A percentile compares a stretch with the other conserved stretches of the same genome.
Evolutionary conservation across 1,284 basidiomycete species (phyloP).

Genomic region (Malassezia caprae): DNA sequence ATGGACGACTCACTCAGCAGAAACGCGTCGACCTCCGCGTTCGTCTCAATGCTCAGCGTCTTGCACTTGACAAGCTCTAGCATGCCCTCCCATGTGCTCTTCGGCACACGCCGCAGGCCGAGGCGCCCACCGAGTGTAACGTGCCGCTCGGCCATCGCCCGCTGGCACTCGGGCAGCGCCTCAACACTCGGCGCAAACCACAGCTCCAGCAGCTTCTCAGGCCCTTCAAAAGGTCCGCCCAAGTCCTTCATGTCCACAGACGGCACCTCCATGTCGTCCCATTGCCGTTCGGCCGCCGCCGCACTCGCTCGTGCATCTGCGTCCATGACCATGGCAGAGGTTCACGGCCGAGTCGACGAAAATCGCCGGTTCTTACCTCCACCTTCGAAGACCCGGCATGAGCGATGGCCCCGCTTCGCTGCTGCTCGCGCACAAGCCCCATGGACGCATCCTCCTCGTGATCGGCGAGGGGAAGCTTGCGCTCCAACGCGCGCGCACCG

Average conservation of each 20-base stretch:
- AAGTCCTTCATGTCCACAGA: conserved; percentile 13
- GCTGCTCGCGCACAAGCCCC: conserved; percentile 14
- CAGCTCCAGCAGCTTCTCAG: conserved; percentile 94
- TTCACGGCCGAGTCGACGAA: not conserved
- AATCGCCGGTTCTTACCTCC: not conserved
- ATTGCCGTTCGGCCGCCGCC: conserved; percentile 12
- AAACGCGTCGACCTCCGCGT: conserved; percentile 84
- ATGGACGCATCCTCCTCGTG: conserved; percentile 5
- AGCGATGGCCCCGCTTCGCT: conserved; percentile 2
- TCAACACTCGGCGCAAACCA: conserved; percentile 68
- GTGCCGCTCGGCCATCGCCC: conserved; percentile 21
- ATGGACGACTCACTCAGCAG: conserved; percentile 94
- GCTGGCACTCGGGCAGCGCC: conserved; percentile 50
- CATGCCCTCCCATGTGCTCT: conserved; percentile 87
- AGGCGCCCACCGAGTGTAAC: conserved; percentile 23
- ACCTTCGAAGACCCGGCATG: not conserved
- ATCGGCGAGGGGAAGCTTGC: conserved; percentile 10
- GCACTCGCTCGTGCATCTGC: conserved; percentile 7
- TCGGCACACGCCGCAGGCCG: conserved; percentile 69
- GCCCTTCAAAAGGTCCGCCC: conserved; percentile 51
- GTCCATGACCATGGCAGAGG: conserved; percentile 3
- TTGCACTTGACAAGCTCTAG: conserved; percentile 94
- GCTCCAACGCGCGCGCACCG: not conserved
- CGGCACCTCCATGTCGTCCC: conserved; percentile 13
- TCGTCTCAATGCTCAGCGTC: conserved; percentile 78